A percentile compares a stretch with the other conserved stretches of the same genome.
Evolutionary conservation across 495 filamentous ascomycete genomes (phyloP).

Genomic region (Immersiella caudata): DNA sequence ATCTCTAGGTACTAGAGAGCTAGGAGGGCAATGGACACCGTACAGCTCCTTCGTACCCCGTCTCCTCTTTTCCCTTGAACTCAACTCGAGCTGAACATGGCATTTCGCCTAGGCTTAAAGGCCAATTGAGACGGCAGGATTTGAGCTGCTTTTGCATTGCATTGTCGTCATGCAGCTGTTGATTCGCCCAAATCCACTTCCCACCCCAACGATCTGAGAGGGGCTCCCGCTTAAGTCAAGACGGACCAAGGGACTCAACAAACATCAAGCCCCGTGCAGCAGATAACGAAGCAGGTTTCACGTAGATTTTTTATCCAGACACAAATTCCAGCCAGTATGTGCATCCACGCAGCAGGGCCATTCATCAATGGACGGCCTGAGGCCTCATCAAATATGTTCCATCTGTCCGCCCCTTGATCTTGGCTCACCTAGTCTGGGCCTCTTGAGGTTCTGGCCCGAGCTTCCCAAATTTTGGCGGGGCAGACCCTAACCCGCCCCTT

Average conservation of each 20-base stretch:
- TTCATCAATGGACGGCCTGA: neutral
- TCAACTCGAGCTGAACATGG: neutral
- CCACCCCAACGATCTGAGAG: conserved; percentile 1
- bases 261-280: neutral
- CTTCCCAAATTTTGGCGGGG: neutral
- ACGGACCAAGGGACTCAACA: neutral
- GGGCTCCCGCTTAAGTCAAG: neutral
- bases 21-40: too few species aligned
- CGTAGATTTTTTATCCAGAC: neutral
- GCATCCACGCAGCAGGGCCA: neutral
- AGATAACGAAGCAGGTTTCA: neutral
- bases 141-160: neutral
- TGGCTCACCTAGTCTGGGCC: neutral
- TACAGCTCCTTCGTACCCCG: too few species aligned
- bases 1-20: too few species aligned
- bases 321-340: neutral
- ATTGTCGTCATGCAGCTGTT: neutral
- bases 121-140: conserved; percentile 1
- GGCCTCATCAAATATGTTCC: neutral
- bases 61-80: neutral
- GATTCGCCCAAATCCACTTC: neutral
- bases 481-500: neutral
- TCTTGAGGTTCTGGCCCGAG: neutral
- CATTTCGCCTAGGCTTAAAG: neutral
- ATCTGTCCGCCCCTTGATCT: neutral